Base-by-base conservation (phyloP, 2,329 filamentous ascomycete genomes). In the Penicillium glabrum region DNA sequence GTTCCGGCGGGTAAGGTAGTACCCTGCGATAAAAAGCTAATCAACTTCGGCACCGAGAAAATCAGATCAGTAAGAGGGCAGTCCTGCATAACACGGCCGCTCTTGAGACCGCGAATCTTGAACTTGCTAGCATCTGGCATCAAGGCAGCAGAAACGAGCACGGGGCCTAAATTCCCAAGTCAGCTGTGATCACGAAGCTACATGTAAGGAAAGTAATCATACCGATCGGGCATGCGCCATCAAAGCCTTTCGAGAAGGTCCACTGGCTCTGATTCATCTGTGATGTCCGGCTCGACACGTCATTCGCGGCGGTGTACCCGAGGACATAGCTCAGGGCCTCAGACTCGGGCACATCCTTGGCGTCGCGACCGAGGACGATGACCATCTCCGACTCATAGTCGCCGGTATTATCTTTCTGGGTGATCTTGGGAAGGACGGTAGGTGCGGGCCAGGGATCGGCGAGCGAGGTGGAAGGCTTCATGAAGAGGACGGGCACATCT, bases 271-370 rank as follows among this genome's bases (percentile, higher is more conserved):
- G 79, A 23, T 77, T 75, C 62, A 81, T 77, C 73, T 87, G 85
- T 52, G 77, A 77, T 50, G 82, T 80, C 4, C 85, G 80, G 58
- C 81, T 83, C 2, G 84, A 86, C 7, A 89, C 80, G 66, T 89
- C 86, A 72, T 88, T 89, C 64, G 80, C 80, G 23, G 80, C 80
- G 0, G 84, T 86, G 68, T 89, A 89, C 27, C 86, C 86, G 2
- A 88, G 80, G 5, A 89, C 78, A 63, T 87, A 86, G 60, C 82
- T 78, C 50, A 84, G 67, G 5, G 84, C 84, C 27, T 86, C 79
- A 0, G 75, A 77, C 61, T 85, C 83, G 46, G 77, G 73, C 10
- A 86, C 82, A 61, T 87, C 83, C 63, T 80, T 81, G 39, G 75
- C 76, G 33, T 76, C 78, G 69, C 71, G 77, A 31, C 82, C 81